Evolutionary conservation across 2,329 filamentous ascomycete species (phyloP).

Genomic region (Aspergillus costaricaensis): DNA sequence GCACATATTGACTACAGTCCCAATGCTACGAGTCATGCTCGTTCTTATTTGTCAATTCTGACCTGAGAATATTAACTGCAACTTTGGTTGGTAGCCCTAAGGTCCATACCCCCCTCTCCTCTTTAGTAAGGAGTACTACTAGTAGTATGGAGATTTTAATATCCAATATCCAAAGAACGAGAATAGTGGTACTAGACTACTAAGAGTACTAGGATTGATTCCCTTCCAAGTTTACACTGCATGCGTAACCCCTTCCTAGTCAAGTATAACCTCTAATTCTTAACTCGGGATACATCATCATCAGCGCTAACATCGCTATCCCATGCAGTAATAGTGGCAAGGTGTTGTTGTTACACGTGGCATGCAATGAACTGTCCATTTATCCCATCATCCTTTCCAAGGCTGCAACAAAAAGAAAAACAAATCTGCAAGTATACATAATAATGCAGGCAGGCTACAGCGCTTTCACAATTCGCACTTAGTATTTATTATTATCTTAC

Average conservation of each 20-base stretch:
- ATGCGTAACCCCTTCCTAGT: background rate
- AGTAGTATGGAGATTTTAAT: too few relatives aligned
- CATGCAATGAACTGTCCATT: slow-evolving; percentile 7
- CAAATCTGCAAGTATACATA: background rate
- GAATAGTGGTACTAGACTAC: too few relatives aligned
- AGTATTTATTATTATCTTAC: too few relatives aligned
- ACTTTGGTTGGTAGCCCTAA: background rate
- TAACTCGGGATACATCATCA: background rate
- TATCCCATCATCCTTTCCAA: background rate
- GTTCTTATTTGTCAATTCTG: background rate
- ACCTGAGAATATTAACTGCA: background rate
- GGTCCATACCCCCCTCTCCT: background rate
- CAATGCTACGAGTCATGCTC: background rate
- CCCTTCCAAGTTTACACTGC: background rate
- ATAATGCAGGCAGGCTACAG: background rate
- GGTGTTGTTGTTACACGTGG: slow-evolving; percentile 8
- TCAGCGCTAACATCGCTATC: background rate
- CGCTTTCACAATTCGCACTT: background rate
- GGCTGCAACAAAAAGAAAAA: background rate
- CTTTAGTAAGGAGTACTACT: background rate
- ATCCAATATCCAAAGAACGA: too few relatives aligned
- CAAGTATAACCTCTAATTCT: background rate
- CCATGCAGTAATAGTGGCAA: background rate
- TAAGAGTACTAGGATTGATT: too few relatives aligned
- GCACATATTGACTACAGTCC: background rate